Base-by-base conservation (phyloP, 345 rosid genomes). In the Sisymbrium irio region DNA sequence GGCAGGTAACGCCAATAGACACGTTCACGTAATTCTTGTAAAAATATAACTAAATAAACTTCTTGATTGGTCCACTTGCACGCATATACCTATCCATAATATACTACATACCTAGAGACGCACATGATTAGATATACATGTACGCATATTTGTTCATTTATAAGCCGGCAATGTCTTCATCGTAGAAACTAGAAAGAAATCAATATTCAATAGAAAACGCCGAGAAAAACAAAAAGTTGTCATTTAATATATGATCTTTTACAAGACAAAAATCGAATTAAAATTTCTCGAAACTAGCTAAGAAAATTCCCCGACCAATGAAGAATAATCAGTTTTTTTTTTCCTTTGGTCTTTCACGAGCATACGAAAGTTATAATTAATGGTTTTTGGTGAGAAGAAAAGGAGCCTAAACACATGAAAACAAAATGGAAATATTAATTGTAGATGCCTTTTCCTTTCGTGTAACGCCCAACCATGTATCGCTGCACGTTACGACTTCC, bases 21-120 rank as follows among this genome's bases (percentile, higher is more conserved):
- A 73, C 77, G 57, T 73, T 73, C 77, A 73, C 71, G 77, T 20
- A 54, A 54, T 42, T 73, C 77, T 42, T 64, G 76, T 46, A 54
- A 42, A 63, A 64, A n/a, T 44, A 22, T 4, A 54, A 71, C 39
- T 12, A 35, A n/a, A 56, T 19, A 44, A 69, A 61, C 62, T 62
- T 40, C 35, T 50, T 72, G 45, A 62, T 72, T 72, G 62, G 44
- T 62, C 45, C 62, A 62, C 36, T 56, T 62, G 36, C 36, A 40
- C 69, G 36, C 14, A 40, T 40, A 28, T 27, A 15, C 42, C 20
- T 62, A 27, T 27, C 15, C 51, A 18, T 6, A 25, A 47, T 6
- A 22, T 51, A 65, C 3, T 51, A 65, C 3, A 39, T 33, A 18
- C 18, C 13, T 56, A 54, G 22, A 68, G 9, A 32, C 55, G 30